Conservation (phyloP, 2,329 filamentous ascomycete genomes). For the Aspergillus sojae region DNA sequence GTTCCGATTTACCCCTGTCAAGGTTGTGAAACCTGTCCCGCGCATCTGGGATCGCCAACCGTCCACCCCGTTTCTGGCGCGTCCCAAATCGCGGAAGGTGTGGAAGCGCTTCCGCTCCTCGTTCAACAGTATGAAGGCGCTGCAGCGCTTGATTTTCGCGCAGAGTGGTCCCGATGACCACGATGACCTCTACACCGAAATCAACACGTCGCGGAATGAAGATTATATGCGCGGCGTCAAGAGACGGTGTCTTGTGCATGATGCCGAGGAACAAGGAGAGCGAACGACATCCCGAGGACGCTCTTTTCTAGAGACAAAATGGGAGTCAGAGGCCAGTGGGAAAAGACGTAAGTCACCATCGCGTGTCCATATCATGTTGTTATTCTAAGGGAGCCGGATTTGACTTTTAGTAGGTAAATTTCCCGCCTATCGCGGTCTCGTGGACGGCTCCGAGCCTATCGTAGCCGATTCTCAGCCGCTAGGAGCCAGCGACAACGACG, state of each 20-base stretch:
- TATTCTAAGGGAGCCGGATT: not conserved
- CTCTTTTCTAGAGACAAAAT: slow-evolving; percentile 46
- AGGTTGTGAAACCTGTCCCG: slow-evolving; percentile 35
- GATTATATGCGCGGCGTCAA: slow-evolving; percentile 40
- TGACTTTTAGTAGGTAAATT: slow-evolving; percentile 26
- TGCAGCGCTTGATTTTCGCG: slow-evolving; percentile 27
- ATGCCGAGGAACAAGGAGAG: slow-evolving; percentile 5
- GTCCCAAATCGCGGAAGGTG: slow-evolving; percentile 46
- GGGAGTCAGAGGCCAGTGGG: slow-evolving; percentile 37
- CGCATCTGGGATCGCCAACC: slow-evolving; percentile 51
- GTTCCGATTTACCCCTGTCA: slow-evolving; percentile 47
- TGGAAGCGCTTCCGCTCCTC: slow-evolving; percentile 49
- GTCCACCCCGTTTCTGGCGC: slow-evolving; percentile 42
- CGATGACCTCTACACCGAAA: slow-evolving; percentile 34
- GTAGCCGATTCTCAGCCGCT: slow-evolving; percentile 10
- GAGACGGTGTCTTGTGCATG: slow-evolving; percentile 32
- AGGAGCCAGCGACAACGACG: slow-evolving; percentile 9
- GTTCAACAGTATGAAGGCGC: slow-evolving; percentile 37
- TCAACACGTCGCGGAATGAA: slow-evolving; percentile 34
- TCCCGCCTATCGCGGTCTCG: slow-evolving; percentile 17
- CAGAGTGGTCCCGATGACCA: slow-evolving; percentile 19
- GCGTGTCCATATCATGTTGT: not conserved
- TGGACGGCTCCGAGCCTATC: slow-evolving; percentile 17
- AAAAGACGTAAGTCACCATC: slow-evolving; percentile 30
- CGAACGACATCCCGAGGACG: slow-evolving; percentile 23